These are phyloP conservation scores for Alternaria postmessia DNA, from an alignment of 2,329 filamentous ascomycete species.

Conservation along the genomic window DNA sequence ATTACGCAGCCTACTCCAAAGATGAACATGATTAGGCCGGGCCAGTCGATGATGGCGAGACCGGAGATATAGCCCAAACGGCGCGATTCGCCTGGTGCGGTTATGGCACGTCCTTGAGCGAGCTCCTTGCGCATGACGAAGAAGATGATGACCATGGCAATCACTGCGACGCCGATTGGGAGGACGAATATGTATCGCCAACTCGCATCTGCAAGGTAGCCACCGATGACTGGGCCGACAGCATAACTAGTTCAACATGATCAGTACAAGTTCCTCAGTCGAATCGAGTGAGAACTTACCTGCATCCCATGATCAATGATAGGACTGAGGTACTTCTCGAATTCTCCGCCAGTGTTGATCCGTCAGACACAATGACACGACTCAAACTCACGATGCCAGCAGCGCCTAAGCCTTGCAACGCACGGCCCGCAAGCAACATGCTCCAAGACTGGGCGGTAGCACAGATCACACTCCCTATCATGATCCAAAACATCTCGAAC, in stretches of 20 bases:
- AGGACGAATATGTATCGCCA: slow-evolving; percentile 76
- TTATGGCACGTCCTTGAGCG: slow-evolving; percentile 59
- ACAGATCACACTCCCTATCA: slow-evolving; percentile 69
- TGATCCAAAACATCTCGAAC: slow-evolving; percentile 58
- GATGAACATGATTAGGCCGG: slow-evolving; percentile 46
- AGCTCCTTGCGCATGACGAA: slow-evolving; percentile 67
- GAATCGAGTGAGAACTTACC: slow-evolving; percentile 21
- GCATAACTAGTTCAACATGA: slow-evolving; percentile 63
- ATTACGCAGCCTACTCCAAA: slow-evolving; percentile 49
- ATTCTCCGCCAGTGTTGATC: slow-evolving; percentile 73
- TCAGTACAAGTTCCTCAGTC: not conserved
- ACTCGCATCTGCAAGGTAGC: slow-evolving; percentile 61
- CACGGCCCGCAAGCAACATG: slow-evolving; percentile 69
- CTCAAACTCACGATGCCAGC: slow-evolving; percentile 69
- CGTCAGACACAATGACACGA: slow-evolving; percentile 70
- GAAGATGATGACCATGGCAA: slow-evolving; percentile 63
- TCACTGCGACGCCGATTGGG: slow-evolving; percentile 44
- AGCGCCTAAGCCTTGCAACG: slow-evolving; percentile 68
- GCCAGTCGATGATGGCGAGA: slow-evolving; percentile 57
- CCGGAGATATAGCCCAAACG: slow-evolving; percentile 46
- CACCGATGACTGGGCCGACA: slow-evolving; percentile 69
- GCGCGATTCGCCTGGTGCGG: slow-evolving; percentile 34
- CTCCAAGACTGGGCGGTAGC: slow-evolving; percentile 66
- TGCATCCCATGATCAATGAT: slow-evolving; percentile 65
- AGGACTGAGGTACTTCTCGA: slow-evolving; percentile 75